Evolutionary conservation across 352 stramenopile species (phyloP), one percentile per base, ranked within the genome.

Genomic region (Phytophthora cactorum): DNA sequence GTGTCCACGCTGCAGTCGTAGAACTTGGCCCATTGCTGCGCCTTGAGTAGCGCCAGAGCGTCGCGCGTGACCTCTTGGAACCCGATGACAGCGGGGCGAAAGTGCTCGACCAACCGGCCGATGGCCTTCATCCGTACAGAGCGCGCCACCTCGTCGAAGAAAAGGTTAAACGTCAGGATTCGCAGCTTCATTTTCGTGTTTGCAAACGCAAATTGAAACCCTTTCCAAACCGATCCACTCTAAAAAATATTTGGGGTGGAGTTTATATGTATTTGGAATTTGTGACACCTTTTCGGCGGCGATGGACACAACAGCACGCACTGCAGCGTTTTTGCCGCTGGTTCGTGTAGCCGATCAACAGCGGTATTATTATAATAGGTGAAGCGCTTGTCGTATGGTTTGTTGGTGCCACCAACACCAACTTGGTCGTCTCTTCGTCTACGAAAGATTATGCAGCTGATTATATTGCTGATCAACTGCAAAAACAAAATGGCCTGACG

Each of bases 1-100:
- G 73, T 77, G 62, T 94, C 84, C 44, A 84, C 56, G 36, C 86
- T 94, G 75, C 86, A 94, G 77, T 94, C 86, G 56, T 94, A 94
- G 72, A 79, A 92, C 55, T 68, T 65, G 5, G 75, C 68, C 86
- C 86, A 94, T 15, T 63, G 59, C 68, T 93, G 61, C 2, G 61
- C 61, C 32, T 81, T 78, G 31, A 92, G 81, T 53, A 93, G 66
- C 44, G 59, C 67, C 25, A 93, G 70, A 49, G 82, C 72, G 27
- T 88, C 82, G 28, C 75, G 75, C 60, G 86, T 93, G 59, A 91
- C 75, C 60, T 93, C 86, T 69, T 93, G 86, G 63, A 93, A 93
- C 47, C 86, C 86, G 28, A 93, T 74, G 31, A 93, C 68, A 14
- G 80, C 86, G 11, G 86, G 83, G 0, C 86, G 83, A n/a, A 66